Base-by-base conservation (phyloP, 805 yeast genomes). In the Ascoidea rubescens region DNA sequence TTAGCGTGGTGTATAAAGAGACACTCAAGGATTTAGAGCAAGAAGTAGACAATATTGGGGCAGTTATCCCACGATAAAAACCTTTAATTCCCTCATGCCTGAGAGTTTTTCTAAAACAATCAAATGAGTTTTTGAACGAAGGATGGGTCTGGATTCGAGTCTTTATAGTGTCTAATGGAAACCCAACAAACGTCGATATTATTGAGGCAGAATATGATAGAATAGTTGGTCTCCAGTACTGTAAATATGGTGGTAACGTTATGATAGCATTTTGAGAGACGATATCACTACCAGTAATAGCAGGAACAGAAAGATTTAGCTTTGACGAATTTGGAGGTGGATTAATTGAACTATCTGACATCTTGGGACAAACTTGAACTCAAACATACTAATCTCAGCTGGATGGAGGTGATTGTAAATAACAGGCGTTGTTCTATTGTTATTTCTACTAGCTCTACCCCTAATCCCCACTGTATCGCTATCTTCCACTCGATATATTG, bases 161-260 rank as follows among this genome's bases (percentile, higher is more conserved):
- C 64, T 87, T 87, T 54, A 88, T 71, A n/a, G 93, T 83, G 62
- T 87, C 96, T 50, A 87, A 65, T 0, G 96, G 96, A 60, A 81
- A 87, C 17, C 93, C 95, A n/a, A 80, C 73, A 3, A 78, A 69
- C 1, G 89, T 82, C 17, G 89, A 74, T 10, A 75, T 64, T 47
- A 83, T 64, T 0, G 89, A 81, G 1, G 90, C 70, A 0, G 78
- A 65, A 57, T 80, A 84, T 0, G 93, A 86, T 50, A 84, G 61
- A 1, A 80, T 64, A 7, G 84, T 74, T 1, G 80, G 71, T 53
- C 78, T 69, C 66, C 75, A 80, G 1, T 84, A 82, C 48, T 69
- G 65, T 1, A 80, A 57, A 0, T 57, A 42, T 2, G 58, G 63
- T 1, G 87, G 87, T 52, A 82, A 70, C 4, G 14, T 37, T 10